These are phyloP conservation scores for Aspergillus mulundensis DNA, from an alignment of 495 filamentous ascomycete species.

Conservation along the genomic window DNA sequence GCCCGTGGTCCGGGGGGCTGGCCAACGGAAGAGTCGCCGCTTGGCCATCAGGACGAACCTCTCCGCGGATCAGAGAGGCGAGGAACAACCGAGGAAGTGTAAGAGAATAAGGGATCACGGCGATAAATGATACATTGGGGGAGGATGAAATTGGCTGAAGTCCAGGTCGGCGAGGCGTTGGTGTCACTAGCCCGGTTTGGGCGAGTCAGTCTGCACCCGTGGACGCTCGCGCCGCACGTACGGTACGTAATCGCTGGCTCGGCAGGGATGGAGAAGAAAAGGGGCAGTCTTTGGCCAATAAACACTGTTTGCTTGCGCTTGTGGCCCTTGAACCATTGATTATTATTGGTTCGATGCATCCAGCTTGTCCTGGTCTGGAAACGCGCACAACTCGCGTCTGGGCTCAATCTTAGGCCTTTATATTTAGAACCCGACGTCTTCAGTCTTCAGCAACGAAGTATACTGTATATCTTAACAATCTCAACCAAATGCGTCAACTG, in stretches of 20 bases:
- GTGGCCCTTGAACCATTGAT: neutral
- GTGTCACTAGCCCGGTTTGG: constrained; percentile 5
- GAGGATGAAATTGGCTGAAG: neutral
- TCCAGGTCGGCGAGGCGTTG: neutral
- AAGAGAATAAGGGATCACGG: neutral
- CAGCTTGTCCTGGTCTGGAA: neutral
- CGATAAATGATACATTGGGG: neutral
- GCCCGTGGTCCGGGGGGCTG: constrained; percentile 15
- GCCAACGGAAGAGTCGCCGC: constrained; percentile 22
- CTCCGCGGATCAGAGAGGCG: constrained; percentile 2
- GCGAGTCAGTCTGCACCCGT: neutral
- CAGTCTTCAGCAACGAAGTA: neutral
- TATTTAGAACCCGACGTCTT: neutral
- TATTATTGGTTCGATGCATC: neutral
- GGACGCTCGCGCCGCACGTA: neutral
- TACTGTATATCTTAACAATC: too few relatives aligned
- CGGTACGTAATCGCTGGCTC: constrained; percentile 2
- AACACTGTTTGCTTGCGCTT: neutral
- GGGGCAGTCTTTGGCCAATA: neutral
- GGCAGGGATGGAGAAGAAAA: neutral
- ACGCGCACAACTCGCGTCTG: neutral
- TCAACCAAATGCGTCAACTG: too few relatives aligned
- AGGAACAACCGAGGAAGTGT: neutral
- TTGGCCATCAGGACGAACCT: constrained; percentile 18
- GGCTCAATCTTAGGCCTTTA: neutral